phyloP scores from a whole-genome alignment of 305 asterid species.

The Plantago coronopus region DNA sequence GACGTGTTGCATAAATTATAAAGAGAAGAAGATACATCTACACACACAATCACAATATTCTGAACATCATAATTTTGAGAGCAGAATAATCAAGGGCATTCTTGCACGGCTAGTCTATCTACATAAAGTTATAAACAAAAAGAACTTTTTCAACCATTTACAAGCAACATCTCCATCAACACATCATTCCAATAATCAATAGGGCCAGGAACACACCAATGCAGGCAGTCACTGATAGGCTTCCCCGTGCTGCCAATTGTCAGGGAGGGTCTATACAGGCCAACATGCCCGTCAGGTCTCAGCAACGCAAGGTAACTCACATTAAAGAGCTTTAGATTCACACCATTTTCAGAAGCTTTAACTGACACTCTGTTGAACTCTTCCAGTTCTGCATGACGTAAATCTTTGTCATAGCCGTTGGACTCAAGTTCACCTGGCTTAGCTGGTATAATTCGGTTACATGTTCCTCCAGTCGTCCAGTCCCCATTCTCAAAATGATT shows the following conservation, averaged over 20 bases:
- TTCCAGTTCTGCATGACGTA: constrained; percentile 39
- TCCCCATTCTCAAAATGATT: constrained; percentile 65
- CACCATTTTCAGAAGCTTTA: constrained; percentile 45
- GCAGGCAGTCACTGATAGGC: constrained; percentile 65
- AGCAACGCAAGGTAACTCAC: constrained; percentile 53
- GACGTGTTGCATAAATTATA: too few relatives aligned
- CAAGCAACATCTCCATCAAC: constrained; percentile 56
- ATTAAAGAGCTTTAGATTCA: constrained; percentile 56
- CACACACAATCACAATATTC: too few relatives aligned
- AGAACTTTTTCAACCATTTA: constrained; percentile 10
- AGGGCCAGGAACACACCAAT: constrained; percentile 94
- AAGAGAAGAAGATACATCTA: too few relatives aligned
- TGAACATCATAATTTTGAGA: too few relatives aligned
- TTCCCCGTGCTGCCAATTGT: constrained; percentile 44
- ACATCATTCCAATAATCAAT: constrained; percentile 82
- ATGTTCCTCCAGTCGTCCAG: constrained; percentile 61
- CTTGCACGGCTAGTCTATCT: too few relatives aligned
- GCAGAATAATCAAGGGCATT: too few relatives aligned
- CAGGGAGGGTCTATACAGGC: constrained; percentile 52
- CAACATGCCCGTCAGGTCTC: constrained; percentile 92
- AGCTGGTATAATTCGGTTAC: constrained; percentile 48
- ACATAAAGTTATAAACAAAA: too few relatives aligned
- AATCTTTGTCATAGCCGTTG: constrained; percentile 21
- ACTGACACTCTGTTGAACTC: constrained; percentile 41
- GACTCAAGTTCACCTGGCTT: constrained; percentile 50